A percentile compares a stretch with the other conserved stretches of the same genome.
Conservation (phyloP, 2,329 filamentous ascomycete species). For the Emericellopsis atlantica region DNA sequence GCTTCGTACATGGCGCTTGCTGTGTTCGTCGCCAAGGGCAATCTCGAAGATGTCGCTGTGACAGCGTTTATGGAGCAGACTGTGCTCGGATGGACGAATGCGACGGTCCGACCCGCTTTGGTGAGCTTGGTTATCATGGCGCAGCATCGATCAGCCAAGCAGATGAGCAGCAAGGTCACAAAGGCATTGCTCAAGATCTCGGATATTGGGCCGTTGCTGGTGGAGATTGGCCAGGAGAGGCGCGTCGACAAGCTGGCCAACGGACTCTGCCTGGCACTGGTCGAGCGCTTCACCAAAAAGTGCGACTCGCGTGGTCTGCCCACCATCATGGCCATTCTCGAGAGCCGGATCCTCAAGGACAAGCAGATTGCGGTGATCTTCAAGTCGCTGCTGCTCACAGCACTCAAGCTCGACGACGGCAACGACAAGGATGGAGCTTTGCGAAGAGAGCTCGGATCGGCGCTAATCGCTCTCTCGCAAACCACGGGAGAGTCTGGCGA, state of each 20-base stretch:
- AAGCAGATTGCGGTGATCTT: constrained; percentile 53
- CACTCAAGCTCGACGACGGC: constrained; percentile 42
- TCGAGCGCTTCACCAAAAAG: constrained; percentile 49
- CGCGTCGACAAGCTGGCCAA: constrained; percentile 60
- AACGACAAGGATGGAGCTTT: constrained; percentile 40
- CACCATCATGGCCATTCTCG: constrained; percentile 48
- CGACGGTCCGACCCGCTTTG: constrained; percentile 61
- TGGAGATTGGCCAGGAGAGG: constrained; percentile 50
- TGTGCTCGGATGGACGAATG: constrained; percentile 60
- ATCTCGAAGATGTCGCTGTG: constrained; percentile 67
- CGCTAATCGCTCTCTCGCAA: constrained; percentile 55
- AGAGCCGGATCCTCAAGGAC: constrained; percentile 46
- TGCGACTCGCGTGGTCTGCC: constrained; percentile 43
- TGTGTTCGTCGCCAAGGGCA: constrained; percentile 72
- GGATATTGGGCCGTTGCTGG: constrained; percentile 44
- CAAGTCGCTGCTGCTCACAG: constrained; percentile 49
- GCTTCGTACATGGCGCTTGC: constrained; percentile 87
- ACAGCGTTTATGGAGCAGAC: constrained; percentile 84
- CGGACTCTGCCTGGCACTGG: constrained; percentile 54
- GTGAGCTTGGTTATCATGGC: constrained; percentile 72
- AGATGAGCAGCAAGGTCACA: constrained; percentile 56
- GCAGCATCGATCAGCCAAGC: constrained; percentile 60
- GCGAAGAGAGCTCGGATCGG: constrained; percentile 51
- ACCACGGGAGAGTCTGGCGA: constrained; percentile 43
- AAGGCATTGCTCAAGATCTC: constrained; percentile 55